Percentiles rank a stretch among this genome's conserved stretches.
Evolutionary conservation across 352 stramenopile genomes (phyloP).

Genomic region (Phytophthora nicotianae): DNA sequence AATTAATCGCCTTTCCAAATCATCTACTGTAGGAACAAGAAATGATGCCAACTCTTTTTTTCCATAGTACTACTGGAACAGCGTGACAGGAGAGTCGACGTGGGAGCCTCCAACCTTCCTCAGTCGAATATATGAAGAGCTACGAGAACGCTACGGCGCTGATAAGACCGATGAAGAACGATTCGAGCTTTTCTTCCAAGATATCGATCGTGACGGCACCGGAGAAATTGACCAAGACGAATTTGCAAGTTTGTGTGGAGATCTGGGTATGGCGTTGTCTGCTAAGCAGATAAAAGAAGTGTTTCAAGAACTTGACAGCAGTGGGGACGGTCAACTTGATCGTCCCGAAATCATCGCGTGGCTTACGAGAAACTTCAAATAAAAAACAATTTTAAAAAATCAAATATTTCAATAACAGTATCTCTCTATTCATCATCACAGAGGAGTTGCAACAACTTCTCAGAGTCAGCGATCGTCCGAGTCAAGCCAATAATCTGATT

Average conservation of each 20-base stretch:
- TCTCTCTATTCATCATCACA: slow-evolving; percentile 47
- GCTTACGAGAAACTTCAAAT: slow-evolving; percentile 54
- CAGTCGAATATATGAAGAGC: slow-evolving; percentile 59
- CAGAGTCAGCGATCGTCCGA: slow-evolving; percentile 78
- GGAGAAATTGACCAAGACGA: slow-evolving; percentile 68
- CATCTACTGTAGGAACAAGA: background rate
- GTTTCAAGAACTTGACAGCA: slow-evolving; percentile 67
- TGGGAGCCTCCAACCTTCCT: slow-evolving; percentile 67
- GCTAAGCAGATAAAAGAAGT: slow-evolving; percentile 58
- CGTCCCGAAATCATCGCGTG: slow-evolving; percentile 64
- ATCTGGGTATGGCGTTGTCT: slow-evolving; percentile 71
- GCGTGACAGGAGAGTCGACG: slow-evolving; percentile 57
- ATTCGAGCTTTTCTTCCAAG: slow-evolving; percentile 70
- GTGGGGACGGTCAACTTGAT: slow-evolving; percentile 62
- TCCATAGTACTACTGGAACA: slow-evolving; percentile 79
- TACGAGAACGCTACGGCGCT: slow-evolving; percentile 51
- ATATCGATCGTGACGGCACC: slow-evolving; percentile 65
- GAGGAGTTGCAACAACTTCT: slow-evolving; percentile 77
- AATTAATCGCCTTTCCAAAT: background rate
- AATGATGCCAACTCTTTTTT: background rate
- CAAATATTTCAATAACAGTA: slow-evolving; percentile 17
- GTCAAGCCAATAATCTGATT: slow-evolving; percentile 80
- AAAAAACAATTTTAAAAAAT: slow-evolving; percentile 2
- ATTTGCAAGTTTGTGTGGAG: slow-evolving; percentile 66
- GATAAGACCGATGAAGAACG: slow-evolving; percentile 61